Conservation (phyloP, 345 rosid genomes). For the Citrus sp. region DNA sequence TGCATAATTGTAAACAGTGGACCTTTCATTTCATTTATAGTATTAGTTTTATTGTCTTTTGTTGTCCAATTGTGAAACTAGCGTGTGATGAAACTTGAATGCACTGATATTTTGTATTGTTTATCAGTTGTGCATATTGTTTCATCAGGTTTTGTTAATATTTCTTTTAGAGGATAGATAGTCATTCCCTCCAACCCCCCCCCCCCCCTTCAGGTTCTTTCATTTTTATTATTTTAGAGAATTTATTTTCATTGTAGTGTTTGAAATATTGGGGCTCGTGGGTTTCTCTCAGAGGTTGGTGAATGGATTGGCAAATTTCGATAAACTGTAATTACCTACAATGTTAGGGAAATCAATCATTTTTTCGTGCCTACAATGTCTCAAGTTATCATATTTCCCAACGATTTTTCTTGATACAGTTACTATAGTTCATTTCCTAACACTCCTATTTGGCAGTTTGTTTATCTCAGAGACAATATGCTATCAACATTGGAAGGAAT, state of each 20-base stretch:
- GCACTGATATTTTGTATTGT: background rate
- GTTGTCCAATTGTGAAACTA: background rate
- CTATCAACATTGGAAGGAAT: slow-evolving; percentile 82
- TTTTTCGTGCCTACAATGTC: background rate
- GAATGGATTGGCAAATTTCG: background rate
- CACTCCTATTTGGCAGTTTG: slow-evolving; percentile 65
- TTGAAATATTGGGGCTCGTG: background rate
- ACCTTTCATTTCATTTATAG: background rate
- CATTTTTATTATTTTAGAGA: background rate
- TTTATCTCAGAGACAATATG: slow-evolving; percentile 95
- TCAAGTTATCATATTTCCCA: background rate
- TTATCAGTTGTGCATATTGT: background rate
- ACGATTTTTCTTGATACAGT: background rate
- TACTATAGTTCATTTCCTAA: slow-evolving; percentile 7
- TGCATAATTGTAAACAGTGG: background rate
- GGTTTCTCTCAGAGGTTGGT: background rate
- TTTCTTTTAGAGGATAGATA: background rate
- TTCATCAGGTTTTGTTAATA: background rate
- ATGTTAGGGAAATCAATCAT: background rate
- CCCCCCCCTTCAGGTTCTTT: too few species aligned
- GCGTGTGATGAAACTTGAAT: background rate
- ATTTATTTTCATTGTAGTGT: background rate
- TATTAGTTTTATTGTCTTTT: background rate
- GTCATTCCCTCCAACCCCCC: too few species aligned
- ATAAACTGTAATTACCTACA: background rate